phyloP scores from a whole-genome alignment of 2,329 filamentous ascomycete genomes.

The Paraconiothyrium brasiliense region DNA sequence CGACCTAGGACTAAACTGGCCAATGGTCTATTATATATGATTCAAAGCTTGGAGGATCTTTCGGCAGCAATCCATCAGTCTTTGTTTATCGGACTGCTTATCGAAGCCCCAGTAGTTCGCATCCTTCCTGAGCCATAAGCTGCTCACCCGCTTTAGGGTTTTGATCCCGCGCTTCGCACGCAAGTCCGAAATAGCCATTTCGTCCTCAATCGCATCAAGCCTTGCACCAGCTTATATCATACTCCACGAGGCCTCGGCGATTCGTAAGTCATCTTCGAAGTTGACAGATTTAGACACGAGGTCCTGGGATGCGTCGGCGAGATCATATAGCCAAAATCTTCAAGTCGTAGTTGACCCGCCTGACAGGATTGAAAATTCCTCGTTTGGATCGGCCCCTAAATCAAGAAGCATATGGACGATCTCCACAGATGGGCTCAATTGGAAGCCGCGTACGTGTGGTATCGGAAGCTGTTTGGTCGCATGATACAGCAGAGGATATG shows the following conservation, averaged over 20 bases:
- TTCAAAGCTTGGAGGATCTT: background rate
- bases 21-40: too few species aligned
- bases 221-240: background rate
- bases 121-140: background rate
- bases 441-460: background rate
- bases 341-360: background rate
- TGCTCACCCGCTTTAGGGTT: too few species aligned
- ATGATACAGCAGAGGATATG: background rate
- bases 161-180: too few species aligned
- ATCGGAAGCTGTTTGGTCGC: background rate
- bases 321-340: background rate
- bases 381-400: background rate
- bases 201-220: background rate
- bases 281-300: too few species aligned
- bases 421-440: background rate
- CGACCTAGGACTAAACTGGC: too few species aligned
- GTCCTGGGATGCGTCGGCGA: too few species aligned
- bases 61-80: background rate
- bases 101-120: too few species aligned
- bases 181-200: too few species aligned
- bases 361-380: background rate
- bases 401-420: background rate
- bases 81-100: background rate
- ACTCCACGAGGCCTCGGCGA: background rate
- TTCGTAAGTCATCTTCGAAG: background rate